Evolutionary conservation across 306 rosid species (phyloP), one percentile per base, ranked within the genome.

Genomic region (Alnus rubra): DNA sequence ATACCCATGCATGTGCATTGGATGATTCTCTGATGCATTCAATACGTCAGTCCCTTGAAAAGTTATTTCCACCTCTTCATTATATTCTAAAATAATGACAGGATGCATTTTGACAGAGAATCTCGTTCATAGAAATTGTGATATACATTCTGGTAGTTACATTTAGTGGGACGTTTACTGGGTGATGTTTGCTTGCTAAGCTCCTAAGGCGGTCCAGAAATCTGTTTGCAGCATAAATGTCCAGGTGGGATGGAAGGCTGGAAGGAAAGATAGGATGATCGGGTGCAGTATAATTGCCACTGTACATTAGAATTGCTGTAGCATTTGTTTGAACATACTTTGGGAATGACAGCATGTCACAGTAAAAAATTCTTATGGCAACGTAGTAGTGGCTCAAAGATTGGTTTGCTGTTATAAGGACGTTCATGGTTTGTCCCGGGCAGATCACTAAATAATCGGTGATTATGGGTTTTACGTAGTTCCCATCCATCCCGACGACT

Each of bases 1-100:
- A 56, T 85, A 75, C 2, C 88, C 86, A 84, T 84, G 87, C 53
- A 84, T 68, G 73, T 84, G 87, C 35, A 84, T 74, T 18, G 82
- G 87, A 80, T 84, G 87, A 47, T 74, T 80, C 63, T 77, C 87
- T 52, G 82, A 73, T n/a, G 84, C 84, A 63, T 33, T 63, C 45
- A 77, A 35, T 59, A 84, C 74, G 54, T 84, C 74, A 1, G 87
- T 80, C 9, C 82, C 84, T 15, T 80, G 87, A 47, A 84, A 77
- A 8, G 79, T 50, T 2, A 85, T 74, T 59, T 83, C 84, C 67
- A 83, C 84, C 33, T 55, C 74, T 62, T 16, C 62, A n/a, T 73
- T 73, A 13, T 71, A 78, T 2, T 73, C 44, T 47, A 82, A 33
- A n/a, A n/a, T n/a, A n/a, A n/a, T n/a, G n/a, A n/a, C n/a, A n/a